Conservation (phyloP, 495 filamentous ascomycete genomes). For the Daldinia loculata region DNA sequence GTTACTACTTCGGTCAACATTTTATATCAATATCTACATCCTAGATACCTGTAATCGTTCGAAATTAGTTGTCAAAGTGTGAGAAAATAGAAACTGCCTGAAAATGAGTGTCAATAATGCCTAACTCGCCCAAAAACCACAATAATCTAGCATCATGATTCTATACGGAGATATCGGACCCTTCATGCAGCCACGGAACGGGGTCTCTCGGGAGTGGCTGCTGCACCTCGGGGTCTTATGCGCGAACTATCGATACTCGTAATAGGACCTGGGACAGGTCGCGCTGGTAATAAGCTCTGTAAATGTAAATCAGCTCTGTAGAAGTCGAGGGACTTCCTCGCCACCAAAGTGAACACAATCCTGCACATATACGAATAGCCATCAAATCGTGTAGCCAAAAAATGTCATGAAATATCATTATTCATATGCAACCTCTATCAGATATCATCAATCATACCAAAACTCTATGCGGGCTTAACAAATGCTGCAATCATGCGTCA, state of each 20-base stretch:
- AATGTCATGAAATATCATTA: conserved; percentile 21
- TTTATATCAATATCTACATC: background rate
- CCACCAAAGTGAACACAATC: background rate
- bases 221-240: too few relatives aligned
- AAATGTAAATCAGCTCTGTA: background rate
- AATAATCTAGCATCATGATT: too few relatives aligned
- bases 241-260: too few relatives aligned
- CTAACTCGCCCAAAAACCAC: too few relatives aligned
- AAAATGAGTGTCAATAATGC: too few relatives aligned
- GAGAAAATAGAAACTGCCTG: too few relatives aligned
- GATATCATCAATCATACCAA: conserved; percentile 25
- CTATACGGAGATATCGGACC: too few relatives aligned
- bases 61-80: too few relatives aligned
- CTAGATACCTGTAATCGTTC: too few relatives aligned
- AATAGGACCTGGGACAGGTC: too few relatives aligned
- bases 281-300: background rate
- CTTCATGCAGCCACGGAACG: too few relatives aligned
- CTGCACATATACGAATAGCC: background rate
- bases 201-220: too few relatives aligned
- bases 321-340: background rate
- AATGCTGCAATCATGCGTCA: conserved; percentile 15
- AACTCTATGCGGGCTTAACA: conserved; percentile 12
- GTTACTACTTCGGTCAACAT: background rate
- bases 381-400: background rate
- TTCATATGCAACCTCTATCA: conserved; percentile 13